Base-by-base conservation (phyloP, 768 basidiomycete species). In the Dioszegia hungarica region DNA sequence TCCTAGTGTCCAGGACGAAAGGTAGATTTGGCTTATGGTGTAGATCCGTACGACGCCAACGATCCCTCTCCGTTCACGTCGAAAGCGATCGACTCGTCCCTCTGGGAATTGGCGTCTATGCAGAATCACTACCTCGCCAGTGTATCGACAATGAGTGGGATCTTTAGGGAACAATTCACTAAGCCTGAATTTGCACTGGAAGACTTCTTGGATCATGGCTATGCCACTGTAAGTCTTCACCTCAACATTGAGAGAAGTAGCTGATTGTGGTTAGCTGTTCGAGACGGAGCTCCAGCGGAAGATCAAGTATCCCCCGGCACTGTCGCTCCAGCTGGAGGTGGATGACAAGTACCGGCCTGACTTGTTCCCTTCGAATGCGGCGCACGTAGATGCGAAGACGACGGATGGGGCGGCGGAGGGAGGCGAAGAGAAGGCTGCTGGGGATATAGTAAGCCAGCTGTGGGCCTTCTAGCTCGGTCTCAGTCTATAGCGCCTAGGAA, bases 81-180 rank as follows among this genome's bases (percentile, higher is more conserved):
- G 2, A 79, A 83, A 49, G 94, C 94, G 0, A 79, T 94, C 14
- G 83, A 87, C 40, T 91, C 89, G 41, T 93, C 90, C 9, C 75
- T 95, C 14, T 98, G 95, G 95, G 94, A 99, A 77, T 81, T 99
- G 33, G 78, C 84, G 52, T 82, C 88, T 0, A 86, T 93, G 58
- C 79, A 82, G 57, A 75, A 80, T 22, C 94, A 99, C 75, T 97
- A 97, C 71, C 85, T 92, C 59, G 79, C 88, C 1, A 82, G 85
- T 0, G 87, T 94, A n/a, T 84, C 89, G n/a, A 89, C 89, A 0
- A 75, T 98, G 43, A 85, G 84, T 27, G 86, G 86, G 68, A 86
- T 99, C 53, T 89, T 95, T 64, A 81, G 81, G 12, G 91, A 93
- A 71, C 86, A 88, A 4, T 95, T 99, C 77, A 97, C 90, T 12